Conservation (phyloP, 352 stramenopile species). For the Phytophthora cryptogea region DNA sequence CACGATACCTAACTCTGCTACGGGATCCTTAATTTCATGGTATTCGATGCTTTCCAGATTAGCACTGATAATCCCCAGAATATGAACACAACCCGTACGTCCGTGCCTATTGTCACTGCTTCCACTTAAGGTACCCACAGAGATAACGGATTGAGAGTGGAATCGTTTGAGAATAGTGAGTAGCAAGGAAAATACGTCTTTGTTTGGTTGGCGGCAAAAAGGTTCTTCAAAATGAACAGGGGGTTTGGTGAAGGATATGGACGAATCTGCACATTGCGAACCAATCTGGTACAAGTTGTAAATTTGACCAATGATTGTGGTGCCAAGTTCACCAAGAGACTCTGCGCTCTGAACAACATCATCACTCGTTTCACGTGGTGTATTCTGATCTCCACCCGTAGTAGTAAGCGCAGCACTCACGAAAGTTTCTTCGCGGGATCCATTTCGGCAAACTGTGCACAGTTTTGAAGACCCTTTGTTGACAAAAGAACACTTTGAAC, state of each 20-base stretch:
- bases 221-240: constrained; percentile 70
- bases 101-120: constrained; percentile 1
- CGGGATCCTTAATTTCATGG: constrained; percentile 52
- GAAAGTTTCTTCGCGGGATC: constrained; percentile 24
- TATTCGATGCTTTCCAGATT: constrained; percentile 70
- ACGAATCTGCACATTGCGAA: constrained; percentile 6
- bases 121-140: not conserved
- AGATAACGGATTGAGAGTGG: constrained; percentile 10
- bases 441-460: constrained; percentile 58
- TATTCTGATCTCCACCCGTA: not conserved
- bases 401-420: not conserved
- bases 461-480: constrained; percentile 64
- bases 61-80: constrained; percentile 60
- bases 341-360: constrained; percentile 5
- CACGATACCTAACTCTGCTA: constrained; percentile 45
- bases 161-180: constrained; percentile 57
- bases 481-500: constrained; percentile 59
- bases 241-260: constrained; percentile 8
- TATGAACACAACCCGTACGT: constrained; percentile 37
- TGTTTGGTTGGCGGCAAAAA: constrained; percentile 71
- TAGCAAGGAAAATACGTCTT: constrained; percentile 54
- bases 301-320: constrained; percentile 36
- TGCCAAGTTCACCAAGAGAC: constrained; percentile 27
- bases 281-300: constrained; percentile 36
- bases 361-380: not conserved